phyloP scores from a whole-genome alignment of 2,329 filamentous ascomycete species.

The Cyphellophora attinorum region DNA sequence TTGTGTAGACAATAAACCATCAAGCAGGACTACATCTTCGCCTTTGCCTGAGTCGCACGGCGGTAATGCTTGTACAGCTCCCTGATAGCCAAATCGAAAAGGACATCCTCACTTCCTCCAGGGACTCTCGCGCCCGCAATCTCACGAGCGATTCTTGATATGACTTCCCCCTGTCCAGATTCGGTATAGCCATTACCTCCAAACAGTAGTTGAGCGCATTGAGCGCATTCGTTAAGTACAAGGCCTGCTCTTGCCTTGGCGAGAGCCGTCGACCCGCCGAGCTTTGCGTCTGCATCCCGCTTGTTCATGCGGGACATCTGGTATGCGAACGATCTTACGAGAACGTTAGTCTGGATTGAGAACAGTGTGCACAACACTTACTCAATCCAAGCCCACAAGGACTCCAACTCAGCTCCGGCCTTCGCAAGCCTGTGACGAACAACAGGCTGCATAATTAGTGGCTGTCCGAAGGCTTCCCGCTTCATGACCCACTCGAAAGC shows the following conservation, averaged over 20 bases:
- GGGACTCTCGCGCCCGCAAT: conserved; percentile 7
- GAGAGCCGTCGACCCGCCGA: conserved; percentile 63
- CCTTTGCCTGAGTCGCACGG: no score
- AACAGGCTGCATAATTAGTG: conserved; percentile 59
- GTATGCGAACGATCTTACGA: no score
- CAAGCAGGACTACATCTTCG: no score
- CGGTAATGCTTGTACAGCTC: conserved; percentile 10
- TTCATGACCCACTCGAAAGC: conserved; percentile 42
- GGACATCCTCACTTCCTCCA: conserved; percentile 11
- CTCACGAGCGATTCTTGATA: conserved; percentile 9
- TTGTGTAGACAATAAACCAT: no score
- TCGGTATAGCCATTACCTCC: conserved; percentile 11
- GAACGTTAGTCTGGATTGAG: no score
- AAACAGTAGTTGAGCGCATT: conserved; percentile 10
- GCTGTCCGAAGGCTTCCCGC: conserved; percentile 47
- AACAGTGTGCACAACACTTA: conserved; percentile 38
- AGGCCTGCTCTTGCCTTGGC: conserved; percentile 47
- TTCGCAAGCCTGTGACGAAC: conserved; percentile 49
- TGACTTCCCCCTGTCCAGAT: conserved; percentile 8
- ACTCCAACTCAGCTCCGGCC: conserved; percentile 45
- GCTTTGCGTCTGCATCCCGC: conserved; percentile 35
- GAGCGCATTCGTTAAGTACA: conserved; percentile 6
- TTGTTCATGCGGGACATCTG: conserved; percentile 38
- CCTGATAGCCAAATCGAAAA: conserved; percentile 10
- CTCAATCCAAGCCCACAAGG: conserved; percentile 49